These are phyloP conservation scores for Tylopilus sp. DNA, from an alignment of 768 basidiomycete genomes.

Conservation along the genomic window DNA sequence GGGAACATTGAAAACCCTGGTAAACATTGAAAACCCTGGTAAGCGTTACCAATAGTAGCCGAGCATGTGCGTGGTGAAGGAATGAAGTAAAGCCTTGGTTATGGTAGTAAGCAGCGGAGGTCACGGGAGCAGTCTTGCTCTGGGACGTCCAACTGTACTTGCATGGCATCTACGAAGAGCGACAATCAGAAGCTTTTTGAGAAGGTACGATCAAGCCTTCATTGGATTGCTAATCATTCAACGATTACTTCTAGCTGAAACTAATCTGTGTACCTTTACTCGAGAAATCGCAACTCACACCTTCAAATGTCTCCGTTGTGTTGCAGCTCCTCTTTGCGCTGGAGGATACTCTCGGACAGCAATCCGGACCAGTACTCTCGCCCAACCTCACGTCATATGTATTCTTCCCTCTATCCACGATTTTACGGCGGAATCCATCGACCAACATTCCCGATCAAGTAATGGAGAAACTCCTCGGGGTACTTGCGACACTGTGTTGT, in stretches of 20 bases:
- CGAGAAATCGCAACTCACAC: constrained; percentile 60
- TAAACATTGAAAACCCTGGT: background rate
- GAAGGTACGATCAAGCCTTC: constrained; percentile 27
- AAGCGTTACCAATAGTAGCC: background rate
- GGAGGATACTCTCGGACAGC: constrained; percentile 41
- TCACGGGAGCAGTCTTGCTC: background rate
- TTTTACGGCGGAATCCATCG: constrained; percentile 74
- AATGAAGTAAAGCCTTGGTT: background rate
- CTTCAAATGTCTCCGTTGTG: constrained; percentile 45
- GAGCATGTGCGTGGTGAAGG: background rate
- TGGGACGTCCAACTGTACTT: background rate
- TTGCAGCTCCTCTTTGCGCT: constrained; percentile 55
- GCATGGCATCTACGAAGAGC: constrained; percentile 19
- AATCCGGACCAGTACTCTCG: constrained; percentile 43
- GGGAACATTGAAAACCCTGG: background rate
- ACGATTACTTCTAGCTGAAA: constrained; percentile 48
- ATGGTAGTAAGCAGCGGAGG: background rate
- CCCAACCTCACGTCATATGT: constrained; percentile 73
- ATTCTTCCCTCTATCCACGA: constrained; percentile 83
- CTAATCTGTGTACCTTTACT: constrained; percentile 79
- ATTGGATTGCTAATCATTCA: background rate
- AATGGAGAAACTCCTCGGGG: constrained; percentile 66
- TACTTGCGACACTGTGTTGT: constrained; percentile 56
- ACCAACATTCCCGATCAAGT: constrained; percentile 73
- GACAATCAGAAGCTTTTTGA: constrained; percentile 35